Base-by-base conservation (phyloP, 345 rosid genomes). In the Noccaea bulbosa region DNA sequence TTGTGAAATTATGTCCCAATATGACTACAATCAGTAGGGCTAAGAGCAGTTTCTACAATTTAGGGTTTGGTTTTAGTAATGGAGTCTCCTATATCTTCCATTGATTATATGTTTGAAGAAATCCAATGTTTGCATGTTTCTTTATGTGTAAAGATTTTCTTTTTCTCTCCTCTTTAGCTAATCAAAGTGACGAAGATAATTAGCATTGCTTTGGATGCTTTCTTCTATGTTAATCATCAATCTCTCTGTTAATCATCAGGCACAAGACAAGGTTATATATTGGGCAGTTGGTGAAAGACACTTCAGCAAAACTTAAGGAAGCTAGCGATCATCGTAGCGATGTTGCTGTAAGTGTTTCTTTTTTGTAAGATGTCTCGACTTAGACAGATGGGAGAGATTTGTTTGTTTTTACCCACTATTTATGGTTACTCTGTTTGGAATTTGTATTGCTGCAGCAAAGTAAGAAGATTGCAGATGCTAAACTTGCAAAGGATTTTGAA, bases 401-500 rank as follows among this genome's bases (percentile, higher is more conserved):
- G 5, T 4, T 44, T 38, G 8, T 37, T 39, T 9, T 37, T 11
- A 6, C 27, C 30, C 60, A 11, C 8, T 15, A 16, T 37, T 38
- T 5, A 6, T 10, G 57, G 35, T 22, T 22, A 5, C 15, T 17
- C 6, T 9, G 20, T n/a, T 4, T 51, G 48, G 15, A 27, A 8
- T 1, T 1, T 2, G 47, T 34, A 15, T 62, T 72, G 20, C 11
- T 75, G 59, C 53, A 75, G 79, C 70, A 47, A 75, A 69, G 70
- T 49, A 75, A 75, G 74, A 75, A 75, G 79, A 61, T 75, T 15
- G 69, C 70, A 11, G 79, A 75, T 69, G 74, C 96, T 58, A 93
- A 93, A 79, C 96, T 93, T 69, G 98, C 96, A 41, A 93, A 84
- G 80, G 98, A 93, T 73, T 91, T 93, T 70, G 88, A 93, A 81